phyloP scores from a whole-genome alignment of 768 basidiomycete genomes.

The Kwoniella mangroviensis region DNA sequence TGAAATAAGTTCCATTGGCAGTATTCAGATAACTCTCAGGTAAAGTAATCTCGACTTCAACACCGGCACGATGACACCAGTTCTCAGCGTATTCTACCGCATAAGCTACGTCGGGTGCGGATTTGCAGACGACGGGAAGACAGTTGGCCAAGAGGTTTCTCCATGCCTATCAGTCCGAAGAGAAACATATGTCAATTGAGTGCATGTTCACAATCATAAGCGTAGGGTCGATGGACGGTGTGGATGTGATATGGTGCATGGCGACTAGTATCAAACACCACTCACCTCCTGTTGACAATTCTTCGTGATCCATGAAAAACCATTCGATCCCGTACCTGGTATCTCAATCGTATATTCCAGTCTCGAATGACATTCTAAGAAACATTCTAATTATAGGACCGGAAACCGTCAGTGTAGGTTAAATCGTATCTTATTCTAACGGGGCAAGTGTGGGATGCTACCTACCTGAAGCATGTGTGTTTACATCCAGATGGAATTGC shows the following conservation, averaged over 20 bases:
- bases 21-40: constrained; percentile 33
- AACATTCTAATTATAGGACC: constrained; percentile 9
- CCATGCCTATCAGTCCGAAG: constrained; percentile 4
- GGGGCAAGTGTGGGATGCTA: too few relatives aligned
- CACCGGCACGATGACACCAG: constrained; percentile 38
- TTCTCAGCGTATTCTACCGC: constrained; percentile 36
- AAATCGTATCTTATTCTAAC: too few relatives aligned
- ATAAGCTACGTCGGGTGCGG: constrained; percentile 46
- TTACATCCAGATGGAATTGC: constrained; percentile 19
- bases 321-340: constrained; percentile 9
- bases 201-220: not conserved
- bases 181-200: not conserved
- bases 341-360: constrained; percentile 13
- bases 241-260: too few relatives aligned
- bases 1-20: constrained; percentile 32
- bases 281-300: constrained; percentile 20
- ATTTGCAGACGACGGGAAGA: constrained; percentile 29
- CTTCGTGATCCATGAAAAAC: constrained; percentile 15
- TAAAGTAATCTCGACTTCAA: constrained; percentile 34
- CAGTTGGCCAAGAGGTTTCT: constrained; percentile 30
- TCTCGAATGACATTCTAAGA: constrained; percentile 15
- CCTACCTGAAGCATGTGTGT: constrained; percentile 12
- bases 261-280: too few relatives aligned
- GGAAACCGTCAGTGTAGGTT: not conserved
- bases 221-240: too few relatives aligned